Conservation (phyloP, 2,329 filamentous ascomycete species). For the Pseudophaeomoniella oleicola region DNA sequence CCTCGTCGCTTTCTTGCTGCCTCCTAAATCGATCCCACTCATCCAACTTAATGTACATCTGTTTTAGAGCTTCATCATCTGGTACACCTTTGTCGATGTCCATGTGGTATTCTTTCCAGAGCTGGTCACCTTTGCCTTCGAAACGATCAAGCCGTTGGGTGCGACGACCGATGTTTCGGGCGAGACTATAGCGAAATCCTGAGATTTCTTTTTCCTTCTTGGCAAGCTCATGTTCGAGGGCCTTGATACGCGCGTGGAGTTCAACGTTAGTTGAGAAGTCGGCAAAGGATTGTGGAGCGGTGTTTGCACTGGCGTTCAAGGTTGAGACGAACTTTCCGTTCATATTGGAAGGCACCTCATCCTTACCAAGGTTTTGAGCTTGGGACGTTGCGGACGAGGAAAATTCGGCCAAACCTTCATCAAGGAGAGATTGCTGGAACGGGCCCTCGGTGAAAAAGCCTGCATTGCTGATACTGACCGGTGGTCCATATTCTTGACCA, state of each 20-base stretch:
- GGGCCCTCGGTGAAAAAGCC: background rate
- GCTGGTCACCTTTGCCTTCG: constrained; percentile 24
- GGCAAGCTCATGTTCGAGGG: constrained; percentile 24
- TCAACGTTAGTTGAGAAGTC: constrained; percentile 7
- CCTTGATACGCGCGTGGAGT: constrained; percentile 4
- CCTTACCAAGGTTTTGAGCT: constrained; percentile 3
- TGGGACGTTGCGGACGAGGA: constrained; percentile 12
- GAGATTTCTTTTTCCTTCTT: constrained; percentile 20
- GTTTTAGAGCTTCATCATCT: constrained; percentile 24
- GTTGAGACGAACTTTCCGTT: too few species aligned
- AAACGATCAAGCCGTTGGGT: constrained; percentile 18
- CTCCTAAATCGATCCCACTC: constrained; percentile 17
- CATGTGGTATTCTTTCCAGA: constrained; percentile 27
- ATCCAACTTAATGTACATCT: constrained; percentile 21
- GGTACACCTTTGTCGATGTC: constrained; percentile 27
- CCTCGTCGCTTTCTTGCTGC: constrained; percentile 19
- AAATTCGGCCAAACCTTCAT: constrained; percentile 3
- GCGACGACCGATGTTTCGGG: constrained; percentile 16
- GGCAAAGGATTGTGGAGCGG: constrained; percentile 12
- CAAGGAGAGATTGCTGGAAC: background rate
- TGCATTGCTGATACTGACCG: background rate
- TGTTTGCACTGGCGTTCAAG: too few species aligned
- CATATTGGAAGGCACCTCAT: constrained; percentile 3
- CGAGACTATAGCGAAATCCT: constrained; percentile 10
- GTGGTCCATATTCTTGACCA: constrained; percentile 4